Evolutionary conservation across 345 rosid species (phyloP).

Genomic region (Aquilaria yunnanensis): DNA sequence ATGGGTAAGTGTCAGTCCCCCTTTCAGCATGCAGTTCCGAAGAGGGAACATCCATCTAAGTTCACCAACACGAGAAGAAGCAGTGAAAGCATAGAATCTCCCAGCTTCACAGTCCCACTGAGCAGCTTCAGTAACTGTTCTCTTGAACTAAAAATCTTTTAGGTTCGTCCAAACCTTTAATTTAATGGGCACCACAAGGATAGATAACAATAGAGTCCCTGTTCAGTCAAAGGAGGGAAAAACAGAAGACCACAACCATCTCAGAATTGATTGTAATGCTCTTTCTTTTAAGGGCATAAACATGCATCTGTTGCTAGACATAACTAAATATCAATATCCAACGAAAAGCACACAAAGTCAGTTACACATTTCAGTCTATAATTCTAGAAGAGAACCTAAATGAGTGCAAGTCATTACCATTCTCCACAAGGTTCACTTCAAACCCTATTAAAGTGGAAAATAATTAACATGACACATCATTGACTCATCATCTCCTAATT

Average conservation of each 20-base stretch:
- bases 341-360: no score
- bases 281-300: neutral
- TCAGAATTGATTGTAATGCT: constrained; percentile 9
- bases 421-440: no score
- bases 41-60: constrained; percentile 78
- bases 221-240: constrained; percentile 18
- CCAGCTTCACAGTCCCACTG: constrained; percentile 6
- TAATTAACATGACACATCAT: no score
- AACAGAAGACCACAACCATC: neutral
- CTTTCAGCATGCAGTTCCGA: constrained; percentile 39
- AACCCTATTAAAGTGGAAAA: no score
- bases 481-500: no score
- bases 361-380: no score
- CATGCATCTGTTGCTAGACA: neutral
- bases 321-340: no score
- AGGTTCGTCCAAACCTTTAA: constrained; percentile 6
- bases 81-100: constrained; percentile 41
- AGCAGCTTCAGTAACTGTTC: neutral
- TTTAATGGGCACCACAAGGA: constrained; percentile 19
- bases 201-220: constrained; percentile 5
- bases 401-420: no score
- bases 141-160: constrained; percentile 3
- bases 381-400: no score
- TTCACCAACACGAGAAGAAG: constrained; percentile 25
- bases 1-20: constrained; percentile 36